Base-by-base conservation (phyloP, 352 stramenopile species). In the Pythium biforme region DNA sequence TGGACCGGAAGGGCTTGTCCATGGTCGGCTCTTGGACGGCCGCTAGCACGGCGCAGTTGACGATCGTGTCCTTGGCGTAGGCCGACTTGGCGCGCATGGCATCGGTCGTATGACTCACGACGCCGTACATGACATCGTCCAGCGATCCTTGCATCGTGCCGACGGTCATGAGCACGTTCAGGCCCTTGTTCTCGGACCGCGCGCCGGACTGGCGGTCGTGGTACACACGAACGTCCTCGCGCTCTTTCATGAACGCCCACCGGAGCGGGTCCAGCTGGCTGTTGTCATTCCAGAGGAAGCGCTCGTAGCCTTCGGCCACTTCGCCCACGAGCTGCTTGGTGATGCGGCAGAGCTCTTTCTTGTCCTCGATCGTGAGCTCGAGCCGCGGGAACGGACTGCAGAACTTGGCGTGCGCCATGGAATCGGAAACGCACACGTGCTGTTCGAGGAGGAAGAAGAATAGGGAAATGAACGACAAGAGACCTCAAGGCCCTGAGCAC, bases 91-190 rank as follows among this genome's bases (percentile, higher is more conserved):
- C 34, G 12, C 79, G 79, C 76, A 88, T 87, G 10, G 55, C 53
- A 15, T 87, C 77, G 6, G 69, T 59, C 22, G 76, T 80, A 11
- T 74, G 64, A 19, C 58, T 70, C 33, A 87, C 47, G 19, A 72
- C 59, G 19, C 83, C 79, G 59, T 82, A 88, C 70, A 92, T 79
- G 22, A 69, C 74, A 37, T 92, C 83, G 20, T 90, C 68, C 1
- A 92, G 51, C 22, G 69, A 73, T 15, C 83, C 80, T 4, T 62
- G 64, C 7, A 89, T 59, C 3, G 70, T 79, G n/a, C 83, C 83
- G 11, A 73, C 53, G 0, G 57, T 64, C 4, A 72, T 34, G 25
- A 74, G 22, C 2, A 59, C 50, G 23, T 64, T 29, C 12, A 70
- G 52, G 27, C 60, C 52, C 17, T 64, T 66, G 23, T 47, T 64